Percentiles rank a stretch among this genome's conserved stretches.
These are phyloP conservation scores for Apophysomyces elegans DNA, from an alignment of 371 early-diverging fungal species.

Conservation along the genomic window DNA sequence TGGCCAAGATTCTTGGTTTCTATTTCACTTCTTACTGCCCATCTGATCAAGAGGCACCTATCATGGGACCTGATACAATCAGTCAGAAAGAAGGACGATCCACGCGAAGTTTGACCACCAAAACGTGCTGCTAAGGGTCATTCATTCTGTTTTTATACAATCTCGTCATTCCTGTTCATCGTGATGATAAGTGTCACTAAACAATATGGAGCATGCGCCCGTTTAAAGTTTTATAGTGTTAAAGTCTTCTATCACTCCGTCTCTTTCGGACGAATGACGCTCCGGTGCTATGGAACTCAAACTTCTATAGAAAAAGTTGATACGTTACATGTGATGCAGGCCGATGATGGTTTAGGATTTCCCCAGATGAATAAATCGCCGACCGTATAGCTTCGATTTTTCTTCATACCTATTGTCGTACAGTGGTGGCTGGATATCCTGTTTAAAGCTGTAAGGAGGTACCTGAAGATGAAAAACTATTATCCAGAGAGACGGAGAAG, in stretches of 20 bases:
- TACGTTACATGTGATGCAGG: slow-evolving; percentile 3
- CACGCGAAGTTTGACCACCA: no score
- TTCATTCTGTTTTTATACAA: background rate
- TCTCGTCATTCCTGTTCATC: background rate
- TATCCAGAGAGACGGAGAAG: background rate
- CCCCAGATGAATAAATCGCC: background rate
- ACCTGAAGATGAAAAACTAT: no score
- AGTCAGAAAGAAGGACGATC: background rate
- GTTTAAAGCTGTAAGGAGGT: no score
- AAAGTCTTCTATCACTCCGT: no score
- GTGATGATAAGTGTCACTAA: background rate
- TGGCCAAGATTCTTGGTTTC: no score
- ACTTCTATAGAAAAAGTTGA: background rate
- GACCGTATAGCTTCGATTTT: background rate
- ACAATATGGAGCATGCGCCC: background rate
- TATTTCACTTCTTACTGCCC: no score
- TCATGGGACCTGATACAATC: background rate
- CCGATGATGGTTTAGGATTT: background rate
- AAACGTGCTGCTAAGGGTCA: no score
- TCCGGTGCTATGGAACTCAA: background rate
- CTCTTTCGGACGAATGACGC: background rate
- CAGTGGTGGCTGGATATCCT: background rate
- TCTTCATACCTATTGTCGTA: background rate
- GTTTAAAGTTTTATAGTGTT: background rate
- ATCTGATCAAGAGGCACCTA: background rate